Percentiles rank a stretch among this genome's conserved stretches.
Evolutionary conservation across 225 moss, liverwort and hornwort genomes (phyloP).

Genomic region (Rhytidiadelphus loreus): DNA sequence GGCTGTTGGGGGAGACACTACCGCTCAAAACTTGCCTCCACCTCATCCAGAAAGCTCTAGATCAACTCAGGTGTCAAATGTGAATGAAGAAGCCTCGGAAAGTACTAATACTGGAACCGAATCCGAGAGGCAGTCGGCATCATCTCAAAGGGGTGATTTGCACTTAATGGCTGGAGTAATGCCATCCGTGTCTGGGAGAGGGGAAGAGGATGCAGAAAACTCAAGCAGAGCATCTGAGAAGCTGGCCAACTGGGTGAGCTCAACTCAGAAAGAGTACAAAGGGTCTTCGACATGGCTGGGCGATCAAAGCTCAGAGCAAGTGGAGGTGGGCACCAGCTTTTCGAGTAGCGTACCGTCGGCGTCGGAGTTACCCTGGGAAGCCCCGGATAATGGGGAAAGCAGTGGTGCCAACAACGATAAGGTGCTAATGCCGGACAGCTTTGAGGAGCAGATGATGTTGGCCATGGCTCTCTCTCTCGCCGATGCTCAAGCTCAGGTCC

Average conservation of each 20-base stretch:
- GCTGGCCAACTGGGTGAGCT: slow-evolving; percentile 50
- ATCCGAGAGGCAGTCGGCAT: neutral
- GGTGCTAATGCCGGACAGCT: slow-evolving; percentile 47
- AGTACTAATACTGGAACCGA: neutral
- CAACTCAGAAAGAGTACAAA: slow-evolving; percentile 36
- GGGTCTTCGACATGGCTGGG: slow-evolving; percentile 23
- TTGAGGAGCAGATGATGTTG: slow-evolving; percentile 64
- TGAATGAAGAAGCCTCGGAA: neutral
- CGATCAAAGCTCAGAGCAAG: slow-evolving; percentile 53
- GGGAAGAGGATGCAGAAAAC: slow-evolving; percentile 19
- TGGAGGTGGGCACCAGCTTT: slow-evolving; percentile 56
- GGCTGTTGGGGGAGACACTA: slow-evolving; percentile 8
- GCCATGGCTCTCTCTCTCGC: slow-evolving; percentile 60
- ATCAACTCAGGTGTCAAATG: neutral
- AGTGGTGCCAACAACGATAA: slow-evolving; percentile 30
- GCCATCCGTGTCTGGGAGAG: slow-evolving; percentile 7
- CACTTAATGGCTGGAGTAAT: neutral
- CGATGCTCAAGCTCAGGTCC: slow-evolving; percentile 37
- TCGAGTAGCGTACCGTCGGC: slow-evolving; percentile 55
- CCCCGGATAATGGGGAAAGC: slow-evolving; percentile 40
- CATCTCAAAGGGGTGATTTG: neutral
- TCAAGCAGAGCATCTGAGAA: slow-evolving; percentile 39
- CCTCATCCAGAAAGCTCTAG: neutral
- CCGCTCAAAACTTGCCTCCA: neutral
- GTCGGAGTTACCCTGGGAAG: slow-evolving; percentile 54